Conservation (phyloP, 2,329 filamentous ascomycete genomes). For the Fusarium kyushuense region DNA sequence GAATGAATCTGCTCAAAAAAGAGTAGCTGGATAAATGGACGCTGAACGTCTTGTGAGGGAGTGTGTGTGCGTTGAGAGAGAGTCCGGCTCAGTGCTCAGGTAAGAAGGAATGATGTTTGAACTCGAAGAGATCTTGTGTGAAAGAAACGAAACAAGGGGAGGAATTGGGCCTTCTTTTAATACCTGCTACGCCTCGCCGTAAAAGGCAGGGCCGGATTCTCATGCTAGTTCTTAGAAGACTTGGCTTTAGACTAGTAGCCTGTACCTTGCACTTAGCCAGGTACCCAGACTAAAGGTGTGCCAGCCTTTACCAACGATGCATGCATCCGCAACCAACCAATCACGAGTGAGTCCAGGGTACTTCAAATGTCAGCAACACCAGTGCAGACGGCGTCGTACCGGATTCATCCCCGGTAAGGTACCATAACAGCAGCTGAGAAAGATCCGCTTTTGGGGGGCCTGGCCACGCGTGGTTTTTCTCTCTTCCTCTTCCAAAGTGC, state of each 20-base stretch:
- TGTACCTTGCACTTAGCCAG: constrained; percentile 31
- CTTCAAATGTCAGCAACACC: constrained; percentile 20
- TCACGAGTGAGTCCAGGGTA: constrained; percentile 18
- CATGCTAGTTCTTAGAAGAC: constrained; percentile 43
- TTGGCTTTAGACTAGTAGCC: constrained; percentile 38
- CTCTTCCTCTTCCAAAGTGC: constrained; percentile 1
- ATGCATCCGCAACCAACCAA: constrained; percentile 32
- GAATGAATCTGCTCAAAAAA: constrained; percentile 43
- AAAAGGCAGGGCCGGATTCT: constrained; percentile 32
- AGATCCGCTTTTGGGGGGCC: constrained; percentile 23
- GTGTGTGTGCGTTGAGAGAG: constrained; percentile 44
- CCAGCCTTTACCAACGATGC: constrained; percentile 26
- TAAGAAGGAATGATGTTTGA: constrained; percentile 47
- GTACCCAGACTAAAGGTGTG: constrained; percentile 30
- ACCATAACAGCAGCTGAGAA: constrained; percentile 24
- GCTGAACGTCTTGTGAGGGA: constrained; percentile 43
- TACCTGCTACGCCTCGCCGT: constrained; percentile 44
- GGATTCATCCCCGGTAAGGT: constrained; percentile 32
- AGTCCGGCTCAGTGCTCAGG: constrained; percentile 49
- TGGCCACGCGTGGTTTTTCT: constrained; percentile 43
- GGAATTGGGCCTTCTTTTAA: constrained; percentile 44
- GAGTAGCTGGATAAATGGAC: constrained; percentile 44
- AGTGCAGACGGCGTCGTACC: constrained; percentile 33
- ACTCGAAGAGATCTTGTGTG: constrained; percentile 44
- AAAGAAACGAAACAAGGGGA: constrained; percentile 44